These are phyloP conservation scores for Tuber indicum DNA, from an alignment of 495 filamentous ascomycete genomes.

Conservation along the genomic window DNA sequence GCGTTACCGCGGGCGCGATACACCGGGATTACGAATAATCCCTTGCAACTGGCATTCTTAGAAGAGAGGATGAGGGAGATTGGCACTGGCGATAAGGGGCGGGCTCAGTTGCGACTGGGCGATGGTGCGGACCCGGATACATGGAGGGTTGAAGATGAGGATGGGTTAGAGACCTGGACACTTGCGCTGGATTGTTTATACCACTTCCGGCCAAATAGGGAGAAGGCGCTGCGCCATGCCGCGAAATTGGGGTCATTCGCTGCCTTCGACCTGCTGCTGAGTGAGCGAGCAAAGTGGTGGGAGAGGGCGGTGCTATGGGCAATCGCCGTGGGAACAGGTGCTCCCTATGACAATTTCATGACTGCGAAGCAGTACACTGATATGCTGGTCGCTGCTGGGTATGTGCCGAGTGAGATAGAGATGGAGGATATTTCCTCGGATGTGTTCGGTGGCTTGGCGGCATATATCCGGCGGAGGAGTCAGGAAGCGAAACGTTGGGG, in stretches of 20 bases:
- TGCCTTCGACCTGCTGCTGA: background rate
- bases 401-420: background rate
- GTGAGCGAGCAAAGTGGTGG: background rate
- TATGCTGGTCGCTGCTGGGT: background rate
- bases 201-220: background rate
- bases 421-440: background rate
- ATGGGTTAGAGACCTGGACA: background rate
- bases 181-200: background rate
- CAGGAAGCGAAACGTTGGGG: background rate
- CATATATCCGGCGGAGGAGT: background rate
- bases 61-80: background rate
- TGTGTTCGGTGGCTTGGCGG: background rate
- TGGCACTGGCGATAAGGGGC: background rate
- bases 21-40: conserved; percentile 46
- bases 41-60: conserved; percentile 35
- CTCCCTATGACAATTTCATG: background rate
- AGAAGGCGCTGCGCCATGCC: background rate
- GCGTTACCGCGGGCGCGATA: conserved; percentile 36
- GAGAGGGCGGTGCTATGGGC: background rate
- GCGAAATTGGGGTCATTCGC: background rate
- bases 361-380: background rate
- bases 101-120: background rate
- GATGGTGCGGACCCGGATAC: background rate
- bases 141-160: background rate
- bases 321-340: background rate